phyloP scores from a whole-genome alignment of 2,329 filamentous ascomycete species.

The Aspergillus flavus region DNA sequence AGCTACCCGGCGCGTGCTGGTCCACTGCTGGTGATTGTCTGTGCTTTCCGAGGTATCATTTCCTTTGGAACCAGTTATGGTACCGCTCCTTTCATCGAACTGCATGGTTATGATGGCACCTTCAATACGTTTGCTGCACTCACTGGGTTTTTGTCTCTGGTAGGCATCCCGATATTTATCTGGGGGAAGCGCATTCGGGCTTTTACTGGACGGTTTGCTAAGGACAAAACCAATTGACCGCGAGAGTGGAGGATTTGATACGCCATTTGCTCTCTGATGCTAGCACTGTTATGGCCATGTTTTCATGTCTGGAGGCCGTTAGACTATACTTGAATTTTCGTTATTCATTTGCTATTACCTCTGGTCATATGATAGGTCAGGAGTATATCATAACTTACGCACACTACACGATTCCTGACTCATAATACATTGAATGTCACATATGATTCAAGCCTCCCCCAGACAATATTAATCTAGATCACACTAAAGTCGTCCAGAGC shows the following conservation, averaged over 20 bases:
- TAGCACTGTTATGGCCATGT: no score
- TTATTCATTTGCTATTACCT: background rate
- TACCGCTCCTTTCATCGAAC: conserved; percentile 29
- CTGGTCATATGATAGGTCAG: background rate
- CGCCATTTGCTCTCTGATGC: background rate
- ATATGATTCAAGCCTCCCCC: background rate
- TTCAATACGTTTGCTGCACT: conserved; percentile 36
- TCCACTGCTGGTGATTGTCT: conserved; percentile 50
- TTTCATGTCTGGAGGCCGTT: background rate
- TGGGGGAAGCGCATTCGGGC: conserved; percentile 35
- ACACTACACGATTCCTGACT: background rate
- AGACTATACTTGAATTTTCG: background rate
- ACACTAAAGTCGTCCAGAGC: accelerated
- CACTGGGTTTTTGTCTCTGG: conserved; percentile 31
- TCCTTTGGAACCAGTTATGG: conserved; percentile 49
- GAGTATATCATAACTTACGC: no score
- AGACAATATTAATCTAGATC: background rate
- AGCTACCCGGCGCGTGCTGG: conserved; percentile 47
- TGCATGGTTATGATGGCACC: conserved; percentile 36
- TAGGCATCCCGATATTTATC: conserved; percentile 35
- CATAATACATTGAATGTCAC: background rate
- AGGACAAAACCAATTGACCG: background rate
- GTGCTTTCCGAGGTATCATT: conserved; percentile 50
- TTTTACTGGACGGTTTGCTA: conserved; percentile 26
- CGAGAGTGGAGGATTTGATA: background rate